These are phyloP conservation scores for Dispira parvispora DNA, from an alignment of 192 early-diverging fungal genomes.

Conservation along the genomic window DNA sequence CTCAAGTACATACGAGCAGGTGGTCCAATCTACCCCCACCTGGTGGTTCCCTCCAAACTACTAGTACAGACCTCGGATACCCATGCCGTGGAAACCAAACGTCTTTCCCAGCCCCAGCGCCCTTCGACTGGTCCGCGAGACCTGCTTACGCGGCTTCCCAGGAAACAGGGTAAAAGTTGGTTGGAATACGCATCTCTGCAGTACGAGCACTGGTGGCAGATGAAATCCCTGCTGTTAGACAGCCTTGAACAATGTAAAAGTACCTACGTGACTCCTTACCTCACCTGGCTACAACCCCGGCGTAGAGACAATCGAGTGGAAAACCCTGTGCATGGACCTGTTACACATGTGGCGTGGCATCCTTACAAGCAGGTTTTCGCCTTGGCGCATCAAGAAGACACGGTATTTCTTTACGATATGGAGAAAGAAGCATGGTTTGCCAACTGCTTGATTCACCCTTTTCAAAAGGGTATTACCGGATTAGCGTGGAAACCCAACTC, in stretches of 20 bases:
- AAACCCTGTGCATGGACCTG: constrained; percentile 11
- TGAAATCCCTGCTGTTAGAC: background rate
- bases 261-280: background rate
- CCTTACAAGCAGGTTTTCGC: constrained; percentile 48
- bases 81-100: background rate
- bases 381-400: constrained; percentile 45
- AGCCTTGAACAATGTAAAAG: background rate
- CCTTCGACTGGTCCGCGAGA: constrained; percentile 1
- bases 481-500: constrained; percentile 29
- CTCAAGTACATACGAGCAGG: constrained; percentile 24
- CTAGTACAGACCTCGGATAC: constrained; percentile 12
- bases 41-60: constrained; percentile 27
- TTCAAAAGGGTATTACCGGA: constrained; percentile 23
- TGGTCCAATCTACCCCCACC: constrained; percentile 27
- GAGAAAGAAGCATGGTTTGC: constrained; percentile 31
- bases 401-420: constrained; percentile 51
- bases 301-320: background rate
- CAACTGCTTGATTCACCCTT: constrained; percentile 21
- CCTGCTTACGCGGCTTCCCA: background rate
- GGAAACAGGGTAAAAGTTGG: background rate
- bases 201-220: background rate
- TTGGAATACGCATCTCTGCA: constrained; percentile 2
- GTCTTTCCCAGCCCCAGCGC: background rate
- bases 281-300: background rate
- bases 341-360: constrained; percentile 60